Base-by-base conservation (phyloP, 352 stramenopile genomes). In the Phytophthora pinifolia region DNA sequence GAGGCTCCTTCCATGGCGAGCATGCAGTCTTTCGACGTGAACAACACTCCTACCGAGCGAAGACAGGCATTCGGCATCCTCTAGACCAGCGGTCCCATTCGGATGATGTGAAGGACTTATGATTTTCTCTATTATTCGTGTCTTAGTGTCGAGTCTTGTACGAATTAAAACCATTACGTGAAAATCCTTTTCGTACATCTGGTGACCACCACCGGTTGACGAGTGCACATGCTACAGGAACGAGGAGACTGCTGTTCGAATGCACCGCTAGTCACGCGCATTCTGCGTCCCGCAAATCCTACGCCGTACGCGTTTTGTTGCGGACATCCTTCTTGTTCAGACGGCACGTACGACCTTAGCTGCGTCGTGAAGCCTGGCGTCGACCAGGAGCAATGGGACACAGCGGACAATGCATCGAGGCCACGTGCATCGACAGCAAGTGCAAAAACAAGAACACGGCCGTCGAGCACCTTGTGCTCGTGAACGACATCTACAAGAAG, bases 401-500 rank as follows among this genome's bases (percentile, higher is more conserved):
- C 45, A 62, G 59, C 52, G 59, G 59, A 10, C 59, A 67, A 45
- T 67, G 59, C 34, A 62, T 67, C 12, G 59, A 67, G 38, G 59
- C 59, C 2, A 67, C 51, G 33, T 67, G 59, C 51, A 67, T 57
- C 39, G 51, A 62, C 59, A 39, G 22, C 29, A 67, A 67, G 22
- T 67, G 59, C 39, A 67, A 62, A 52, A 46, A 64, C 39, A 50
- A 62, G 45, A 39, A 62, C 38, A 46, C 51, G 13, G 18, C 51
- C 17, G 59, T 67, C 20, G 55, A 89, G 52, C 76, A 88, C 54
- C 30, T 89, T 4, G 64, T 69, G 31, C 56, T 75, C 4, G 45
- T 92, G 22, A 83, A 90, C 61, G 72, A 80, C 32, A 79, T 73
- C 29, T 90, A 90, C 62, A 65, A 67, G 46, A 76, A 76, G 25